These are phyloP conservation scores for Fraxinus xanthoxyloides DNA, from an alignment of 305 asterid species.

Conservation along the genomic window DNA sequence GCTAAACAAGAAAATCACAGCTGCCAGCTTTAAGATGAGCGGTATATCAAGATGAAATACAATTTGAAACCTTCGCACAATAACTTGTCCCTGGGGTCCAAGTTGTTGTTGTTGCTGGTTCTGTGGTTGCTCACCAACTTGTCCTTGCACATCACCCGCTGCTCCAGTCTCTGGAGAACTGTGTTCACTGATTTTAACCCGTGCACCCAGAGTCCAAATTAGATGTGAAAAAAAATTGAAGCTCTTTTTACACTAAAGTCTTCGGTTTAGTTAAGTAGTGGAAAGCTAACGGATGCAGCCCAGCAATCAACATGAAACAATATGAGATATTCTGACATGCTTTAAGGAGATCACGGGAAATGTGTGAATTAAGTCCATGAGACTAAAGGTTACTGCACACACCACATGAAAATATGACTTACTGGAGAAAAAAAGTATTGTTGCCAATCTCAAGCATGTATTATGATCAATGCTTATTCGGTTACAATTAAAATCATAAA, in stretches of 20 bases:
- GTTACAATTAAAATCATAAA: background rate
- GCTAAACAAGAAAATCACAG: constrained; percentile 89
- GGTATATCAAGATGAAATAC: constrained; percentile 79
- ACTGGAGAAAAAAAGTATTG: background rate
- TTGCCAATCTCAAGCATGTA: background rate
- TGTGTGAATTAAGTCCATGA: background rate
- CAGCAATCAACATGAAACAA: background rate
- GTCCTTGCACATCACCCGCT: constrained; percentile 62
- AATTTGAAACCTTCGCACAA: constrained; percentile 79
- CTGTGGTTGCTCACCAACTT: constrained; percentile 51
- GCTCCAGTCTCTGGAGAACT: constrained; percentile 52
- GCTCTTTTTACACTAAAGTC: background rate
- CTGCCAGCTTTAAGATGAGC: constrained; percentile 85
- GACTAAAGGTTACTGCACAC: background rate
- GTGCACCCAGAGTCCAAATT: constrained; percentile 16
- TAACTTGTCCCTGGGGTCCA: constrained; percentile 71
- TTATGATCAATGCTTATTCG: background rate
- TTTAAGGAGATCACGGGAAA: background rate
- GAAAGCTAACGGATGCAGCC: constrained; percentile 6
- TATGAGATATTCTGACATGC: background rate
- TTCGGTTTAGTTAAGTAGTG: background rate
- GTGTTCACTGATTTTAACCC: constrained; percentile 46
- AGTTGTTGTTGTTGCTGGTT: constrained; percentile 51
- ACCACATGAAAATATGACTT: background rate
- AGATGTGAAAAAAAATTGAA: constrained; percentile 4